phyloP scores from a whole-genome alignment of 2,329 filamentous ascomycete species.

The Akanthomyces lecanii region DNA sequence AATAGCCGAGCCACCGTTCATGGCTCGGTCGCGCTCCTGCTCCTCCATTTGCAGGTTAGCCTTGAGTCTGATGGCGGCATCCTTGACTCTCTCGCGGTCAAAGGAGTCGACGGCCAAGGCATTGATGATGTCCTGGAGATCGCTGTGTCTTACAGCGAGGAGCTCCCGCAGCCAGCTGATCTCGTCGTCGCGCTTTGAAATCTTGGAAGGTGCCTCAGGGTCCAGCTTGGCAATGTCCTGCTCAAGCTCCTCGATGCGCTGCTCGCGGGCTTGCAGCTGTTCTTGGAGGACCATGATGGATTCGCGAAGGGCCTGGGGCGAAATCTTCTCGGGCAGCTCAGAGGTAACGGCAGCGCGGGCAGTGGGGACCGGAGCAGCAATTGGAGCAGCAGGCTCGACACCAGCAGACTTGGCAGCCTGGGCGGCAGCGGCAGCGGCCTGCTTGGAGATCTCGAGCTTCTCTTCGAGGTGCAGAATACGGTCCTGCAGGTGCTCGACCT shows the following conservation, averaged over 20 bases:
- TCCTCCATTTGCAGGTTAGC: constrained; percentile 98
- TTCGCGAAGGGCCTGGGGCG: constrained; percentile 88
- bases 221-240: constrained; percentile 64
- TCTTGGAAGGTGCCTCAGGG: constrained; percentile 72
- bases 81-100: constrained; percentile 74
- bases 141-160: constrained; percentile 82
- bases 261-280: constrained; percentile 90
- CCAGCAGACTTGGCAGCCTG: constrained; percentile 64
- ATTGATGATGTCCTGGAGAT: constrained; percentile 86
- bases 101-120: constrained; percentile 71
- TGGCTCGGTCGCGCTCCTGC: constrained; percentile 83
- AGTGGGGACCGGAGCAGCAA: constrained; percentile 35
- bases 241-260: constrained; percentile 83
- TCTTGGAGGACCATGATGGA: constrained; percentile 96
- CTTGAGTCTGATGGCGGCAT: constrained; percentile 87
- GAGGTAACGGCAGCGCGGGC: constrained; percentile 38
- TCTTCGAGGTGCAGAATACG: constrained; percentile 82
- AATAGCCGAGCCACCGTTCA: constrained; percentile 63
- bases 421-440: constrained; percentile 78
- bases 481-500: constrained; percentile 80
- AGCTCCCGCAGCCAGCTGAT: constrained; percentile 94
- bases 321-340: constrained; percentile 76
- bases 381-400: constrained; percentile 34
- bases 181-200: constrained; percentile 89
- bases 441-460: constrained; percentile 83